Evolutionary conservation across 129 eudicot genomes (phyloP), one percentile per base, ranked within the genome.

Genomic region (Flaveria sonorensis): DNA sequence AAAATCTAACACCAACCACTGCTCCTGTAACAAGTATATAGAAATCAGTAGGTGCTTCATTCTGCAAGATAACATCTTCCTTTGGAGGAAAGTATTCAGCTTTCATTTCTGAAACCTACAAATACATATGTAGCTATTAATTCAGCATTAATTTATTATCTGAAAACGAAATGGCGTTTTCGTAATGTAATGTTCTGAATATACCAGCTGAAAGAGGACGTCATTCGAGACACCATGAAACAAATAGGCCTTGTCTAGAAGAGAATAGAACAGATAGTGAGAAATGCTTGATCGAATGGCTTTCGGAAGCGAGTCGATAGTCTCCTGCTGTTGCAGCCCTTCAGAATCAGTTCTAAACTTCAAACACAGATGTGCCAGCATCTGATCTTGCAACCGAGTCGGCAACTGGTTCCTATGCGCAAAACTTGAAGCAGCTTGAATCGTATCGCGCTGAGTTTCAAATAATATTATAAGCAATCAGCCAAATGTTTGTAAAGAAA

Each of bases 1-100:
- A 36, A 39, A 68, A 46, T 12, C 50, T 14, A 71, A 69, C 50
- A 42, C 88, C 77, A 70, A 91, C 97, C 84, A 91, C 89, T 79
- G 94, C 87, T 47, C 97, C 97, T 40, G 84, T 88, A 57, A 91
- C 97, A 77, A 91, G 74, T 63, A 91, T 87, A 80, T 91, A 88
- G 75, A 91, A 80, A 78, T 91, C 94, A 2, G 92, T 86, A 0
- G 97, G 94, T 24, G 97, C 97, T 84, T 91, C 97, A 70, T 91
- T 91, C 79, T 88, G 89, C 83, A 91, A 80, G 59, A 91, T 91
- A 51, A 91, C 85, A 65, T 91, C 97, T 85, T 91, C 97, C 81
- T 78, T 87, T 8, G 97, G 97, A 32, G 94, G 94, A 75, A 91
- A 91, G 78, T 91, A 91, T 77, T 91, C 95, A 7, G 89, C 86